Evolutionary conservation across 1,284 basidiomycete genomes (phyloP).

Genomic region (Moniliella sp.): DNA sequence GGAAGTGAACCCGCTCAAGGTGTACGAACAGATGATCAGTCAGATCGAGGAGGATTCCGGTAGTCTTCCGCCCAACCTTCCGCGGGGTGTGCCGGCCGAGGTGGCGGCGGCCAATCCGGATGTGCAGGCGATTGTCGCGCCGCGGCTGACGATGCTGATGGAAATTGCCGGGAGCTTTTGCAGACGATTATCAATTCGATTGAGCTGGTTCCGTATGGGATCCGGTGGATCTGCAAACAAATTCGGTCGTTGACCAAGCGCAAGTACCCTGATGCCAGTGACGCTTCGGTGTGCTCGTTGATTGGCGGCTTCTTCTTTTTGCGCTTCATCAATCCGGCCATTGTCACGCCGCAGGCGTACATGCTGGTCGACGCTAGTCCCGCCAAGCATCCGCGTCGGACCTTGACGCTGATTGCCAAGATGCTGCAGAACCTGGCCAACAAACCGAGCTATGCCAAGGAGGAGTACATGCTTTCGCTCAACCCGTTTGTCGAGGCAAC

Average conservation of each 20-base stretch:
- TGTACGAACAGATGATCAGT: constrained; percentile 93
- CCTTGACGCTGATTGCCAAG: constrained; percentile 90
- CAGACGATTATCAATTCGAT: constrained; percentile 93
- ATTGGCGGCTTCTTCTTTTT: constrained; percentile 99
- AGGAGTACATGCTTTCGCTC: constrained; percentile 90
- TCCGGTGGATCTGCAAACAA: constrained; percentile 99
- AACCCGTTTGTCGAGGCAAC: constrained; percentile 96
- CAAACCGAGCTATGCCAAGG: constrained; percentile 91
- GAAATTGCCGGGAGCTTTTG: constrained; percentile 93
- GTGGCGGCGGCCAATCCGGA: constrained; percentile 74
- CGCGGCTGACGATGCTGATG: constrained; percentile 88
- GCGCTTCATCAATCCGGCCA: constrained; percentile 98
- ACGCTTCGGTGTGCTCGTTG: constrained; percentile 88
- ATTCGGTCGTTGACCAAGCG: constrained; percentile 87
- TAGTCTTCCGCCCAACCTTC: constrained; percentile 63
- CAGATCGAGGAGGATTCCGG: constrained; percentile 94
- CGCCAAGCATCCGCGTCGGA: constrained; percentile 83
- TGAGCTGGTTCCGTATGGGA: constrained; percentile 92
- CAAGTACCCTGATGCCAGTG: constrained; percentile 90
- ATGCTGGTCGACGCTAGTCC: constrained; percentile 95
- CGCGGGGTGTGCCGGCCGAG: constrained; percentile 74
- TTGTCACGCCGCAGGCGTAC: constrained; percentile 96
- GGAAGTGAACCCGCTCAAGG: constrained; percentile 94
- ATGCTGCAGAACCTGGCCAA: constrained; percentile 98
- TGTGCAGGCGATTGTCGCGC: constrained; percentile 89